Percentiles rank a stretch among this genome's conserved stretches.
Evolutionary conservation across 352 stramenopile genomes (phyloP).

Genomic region (Phytophthora idaei): DNA sequence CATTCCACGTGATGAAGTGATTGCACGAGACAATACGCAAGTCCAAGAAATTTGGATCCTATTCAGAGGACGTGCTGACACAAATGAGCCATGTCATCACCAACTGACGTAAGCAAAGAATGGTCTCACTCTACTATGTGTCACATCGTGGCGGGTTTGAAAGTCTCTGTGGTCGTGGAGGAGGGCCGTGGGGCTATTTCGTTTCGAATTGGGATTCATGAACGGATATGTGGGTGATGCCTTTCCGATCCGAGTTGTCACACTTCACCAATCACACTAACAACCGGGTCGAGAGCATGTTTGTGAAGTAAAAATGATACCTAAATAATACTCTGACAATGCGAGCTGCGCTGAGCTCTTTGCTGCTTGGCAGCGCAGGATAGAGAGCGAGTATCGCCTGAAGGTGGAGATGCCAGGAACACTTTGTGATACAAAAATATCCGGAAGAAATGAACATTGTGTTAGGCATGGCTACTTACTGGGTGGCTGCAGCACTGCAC

Average conservation of each 20-base stretch:
- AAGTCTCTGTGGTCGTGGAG: background rate
- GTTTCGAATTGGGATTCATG: background rate
- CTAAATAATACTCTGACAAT: background rate
- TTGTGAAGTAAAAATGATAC: background rate
- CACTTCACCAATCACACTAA: background rate
- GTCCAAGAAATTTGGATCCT: background rate
- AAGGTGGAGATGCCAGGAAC: background rate
- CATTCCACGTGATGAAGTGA: background rate
- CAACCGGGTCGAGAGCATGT: background rate
- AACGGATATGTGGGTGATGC: background rate
- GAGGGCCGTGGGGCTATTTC: background rate
- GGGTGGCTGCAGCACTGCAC: too few species aligned
- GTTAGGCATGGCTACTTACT: too few species aligned
- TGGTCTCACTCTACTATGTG: background rate
- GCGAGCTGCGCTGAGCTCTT: background rate
- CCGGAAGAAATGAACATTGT: background rate
- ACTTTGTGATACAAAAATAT: background rate
- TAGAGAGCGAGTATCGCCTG: background rate
- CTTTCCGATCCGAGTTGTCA: background rate
- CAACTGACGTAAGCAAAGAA: background rate
- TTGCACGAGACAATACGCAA: background rate
- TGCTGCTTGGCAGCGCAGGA: background rate
- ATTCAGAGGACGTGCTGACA: background rate
- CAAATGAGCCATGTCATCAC: background rate
- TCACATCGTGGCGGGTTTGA: background rate